Evolutionary conservation across 352 stramenopile species (phyloP).

Genomic region (Phytophthora hybrid): DNA sequence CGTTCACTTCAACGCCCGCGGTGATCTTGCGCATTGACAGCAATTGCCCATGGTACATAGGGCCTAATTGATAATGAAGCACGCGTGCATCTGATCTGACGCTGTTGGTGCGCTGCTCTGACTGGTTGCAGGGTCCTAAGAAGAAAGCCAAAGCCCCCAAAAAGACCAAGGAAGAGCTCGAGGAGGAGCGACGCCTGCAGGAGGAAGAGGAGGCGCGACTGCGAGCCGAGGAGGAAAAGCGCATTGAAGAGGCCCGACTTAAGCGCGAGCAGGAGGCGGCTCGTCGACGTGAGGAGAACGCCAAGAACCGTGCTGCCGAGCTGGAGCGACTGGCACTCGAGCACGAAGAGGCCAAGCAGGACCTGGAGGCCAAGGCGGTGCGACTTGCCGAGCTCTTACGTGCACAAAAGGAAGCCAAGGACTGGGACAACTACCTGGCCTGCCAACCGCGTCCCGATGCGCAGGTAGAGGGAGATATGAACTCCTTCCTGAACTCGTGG

Average conservation of each 20-base stretch:
- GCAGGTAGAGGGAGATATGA: slow-evolving; percentile 80
- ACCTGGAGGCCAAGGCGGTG: slow-evolving; percentile 67
- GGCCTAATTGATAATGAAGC: not conserved
- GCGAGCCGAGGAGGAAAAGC: slow-evolving; percentile 73
- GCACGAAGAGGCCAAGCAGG: slow-evolving; percentile 57
- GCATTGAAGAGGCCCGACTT: slow-evolving; percentile 73
- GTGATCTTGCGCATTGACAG: not conserved
- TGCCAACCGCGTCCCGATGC: slow-evolving; percentile 76
- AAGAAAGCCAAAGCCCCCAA: slow-evolving; percentile 84
- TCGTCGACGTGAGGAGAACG: slow-evolving; percentile 67
- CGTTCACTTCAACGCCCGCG: slow-evolving; percentile 9
- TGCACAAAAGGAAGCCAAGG: slow-evolving; percentile 67
- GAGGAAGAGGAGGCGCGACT: slow-evolving; percentile 76
- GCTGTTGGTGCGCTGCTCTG: not conserved
- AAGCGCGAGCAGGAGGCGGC: slow-evolving; percentile 64
- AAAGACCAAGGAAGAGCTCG: slow-evolving; percentile 85
- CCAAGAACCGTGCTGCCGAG: slow-evolving; percentile 70
- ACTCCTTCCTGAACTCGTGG: slow-evolving; percentile 86
- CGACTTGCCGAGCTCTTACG: slow-evolving; percentile 71
- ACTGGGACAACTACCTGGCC: slow-evolving; percentile 82
- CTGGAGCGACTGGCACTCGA: slow-evolving; percentile 65
- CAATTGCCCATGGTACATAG: not conserved
- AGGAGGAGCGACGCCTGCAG: slow-evolving; percentile 76
- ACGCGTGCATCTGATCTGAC: not conserved
- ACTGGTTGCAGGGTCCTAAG: slow-evolving; percentile 61